Evolutionary conservation across 2,329 filamentous ascomycete species (phyloP), one percentile per base, ranked within the genome.

Genomic region (Ophiostoma angusticollis): DNA sequence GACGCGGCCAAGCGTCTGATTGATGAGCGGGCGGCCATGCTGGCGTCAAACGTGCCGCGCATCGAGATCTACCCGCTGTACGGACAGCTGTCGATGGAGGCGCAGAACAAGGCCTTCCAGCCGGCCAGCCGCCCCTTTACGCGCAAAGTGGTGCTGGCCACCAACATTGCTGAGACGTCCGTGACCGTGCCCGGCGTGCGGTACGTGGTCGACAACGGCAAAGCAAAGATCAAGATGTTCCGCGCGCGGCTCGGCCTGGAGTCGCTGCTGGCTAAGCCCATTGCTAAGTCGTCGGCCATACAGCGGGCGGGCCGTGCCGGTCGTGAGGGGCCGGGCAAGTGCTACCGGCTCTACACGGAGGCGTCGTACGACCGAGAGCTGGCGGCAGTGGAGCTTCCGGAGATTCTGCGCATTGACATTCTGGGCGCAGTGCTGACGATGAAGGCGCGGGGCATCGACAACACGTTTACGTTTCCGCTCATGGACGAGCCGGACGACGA

Each of bases 91-190:
- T 83, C 89, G 1, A 85, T 91, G 49, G 74, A 80, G 38, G 81
- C 82, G 0, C 91, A 98, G 51, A 83, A 93, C 48, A 73, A 77
- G 17, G 86, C 93, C 9, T 96, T 98, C 56, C 67, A 79, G 39
- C 81, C 83, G 1, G 71, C 82, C 17, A 74, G 74, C 40, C 72
- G 76, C 3, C 68, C 68, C n/a, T 72, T 69, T 40, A 93, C 84
- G 0, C 73, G 91, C 31, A 96, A 96, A 54, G 71, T 96, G 11
- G 86, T 98, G 0, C 65, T 98, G 1, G 80, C 87, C 0, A 98
- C 91, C 12, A 98, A 98, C 53, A 96, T 98, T 51, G 91, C 91
- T n/a, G 91, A 98, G 58, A 96, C 91, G 0, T 96, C 91, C 1
- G 83, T 98, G 43, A 98, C 91, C 0, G 87, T 98, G 0, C 82